A percentile compares a stretch with the other conserved stretches of the same genome.
phyloP scores from a whole-genome alignment of 2,329 filamentous ascomycete species.

The Verticillium longisporum region DNA sequence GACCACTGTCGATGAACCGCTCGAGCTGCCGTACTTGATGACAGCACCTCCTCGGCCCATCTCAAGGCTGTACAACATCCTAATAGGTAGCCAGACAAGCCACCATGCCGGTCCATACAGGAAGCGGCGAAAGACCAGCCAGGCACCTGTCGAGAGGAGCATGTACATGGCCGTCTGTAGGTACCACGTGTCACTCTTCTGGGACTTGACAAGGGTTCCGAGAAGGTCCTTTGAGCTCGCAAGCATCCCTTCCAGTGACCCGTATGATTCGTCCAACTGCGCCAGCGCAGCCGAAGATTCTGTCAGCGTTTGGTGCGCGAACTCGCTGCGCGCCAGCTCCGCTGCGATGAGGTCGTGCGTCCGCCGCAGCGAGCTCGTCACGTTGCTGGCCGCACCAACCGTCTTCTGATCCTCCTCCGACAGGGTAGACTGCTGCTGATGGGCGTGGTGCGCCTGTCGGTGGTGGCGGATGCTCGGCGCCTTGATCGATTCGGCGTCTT shows the following conservation, averaged over 20 bases:
- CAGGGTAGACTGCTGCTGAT: constrained; percentile 26
- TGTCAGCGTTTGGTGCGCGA: constrained; percentile 81
- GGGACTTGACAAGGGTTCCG: constrained; percentile 71
- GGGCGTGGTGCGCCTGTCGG: constrained; percentile 23
- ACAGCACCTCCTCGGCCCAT: constrained; percentile 49
- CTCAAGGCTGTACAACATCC: constrained; percentile 53
- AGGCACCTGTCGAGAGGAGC: constrained; percentile 67
- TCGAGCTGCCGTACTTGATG: constrained; percentile 24
- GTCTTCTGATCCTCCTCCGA: constrained; percentile 66
- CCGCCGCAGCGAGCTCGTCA: constrained; percentile 75
- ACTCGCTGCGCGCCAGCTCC: constrained; percentile 80
- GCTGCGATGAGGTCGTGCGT: constrained; percentile 82
- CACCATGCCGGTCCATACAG: constrained; percentile 89
- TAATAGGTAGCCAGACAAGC: constrained; percentile 78
- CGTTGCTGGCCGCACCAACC: constrained; percentile 70
- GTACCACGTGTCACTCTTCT: constrained; percentile 98
- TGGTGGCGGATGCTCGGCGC: constrained; percentile 17
- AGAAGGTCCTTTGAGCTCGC: constrained; percentile 68
- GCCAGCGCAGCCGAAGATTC: constrained; percentile 79
- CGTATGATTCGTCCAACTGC: constrained; percentile 75
- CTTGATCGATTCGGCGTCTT: constrained; percentile 9
- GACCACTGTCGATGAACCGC: constrained; percentile 16
- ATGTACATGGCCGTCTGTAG: constrained; percentile 85
- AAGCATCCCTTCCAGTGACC: constrained; percentile 69
- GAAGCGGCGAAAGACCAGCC: constrained; percentile 79